Evolutionary conservation across 2,329 filamentous ascomycete genomes (phyloP), one percentile per base, ranked within the genome.

Genomic region (Neofusicoccum cordaticola): DNA sequence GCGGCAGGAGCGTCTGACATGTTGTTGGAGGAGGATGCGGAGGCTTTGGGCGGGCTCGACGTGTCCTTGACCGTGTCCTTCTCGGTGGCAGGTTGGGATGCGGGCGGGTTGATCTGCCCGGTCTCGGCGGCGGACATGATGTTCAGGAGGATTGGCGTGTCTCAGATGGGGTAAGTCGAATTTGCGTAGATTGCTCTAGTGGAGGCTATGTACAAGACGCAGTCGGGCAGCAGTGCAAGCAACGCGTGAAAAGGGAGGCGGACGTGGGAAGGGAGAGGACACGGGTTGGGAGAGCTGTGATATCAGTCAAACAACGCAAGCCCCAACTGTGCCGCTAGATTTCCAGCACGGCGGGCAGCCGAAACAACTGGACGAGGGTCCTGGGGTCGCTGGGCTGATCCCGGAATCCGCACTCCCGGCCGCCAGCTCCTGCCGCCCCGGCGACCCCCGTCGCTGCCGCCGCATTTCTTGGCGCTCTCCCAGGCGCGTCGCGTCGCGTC

Each of bases 401-500:
- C n/a, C 58, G 44, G 47, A 51, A 41, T 4, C 35, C 34, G 35
- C 31, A 1, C 27, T 51, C 58, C 35, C 47, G 39, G 44, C 45
- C 17, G 34, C 45, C 17, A 34, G n/a, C 19, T 45, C 31, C 37
- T 5, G 34, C n/a, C 11, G 13, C 27, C 19, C 22, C 39, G 39
- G 31, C n/a, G n/a, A 12, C 5, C 31, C 9, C 31, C 57, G 39
- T 13, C n/a, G 19, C 41, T 19, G 22, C 7, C 6, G 15, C n/a
- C 35, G 51, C 47, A 13, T 34, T 22, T n/a, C 57, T 50, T 50
- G 57, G 44, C 57, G 42, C 31, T 41, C 7, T 17, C 47, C 63
- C 65, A 45, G 47, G 61, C 45, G 44, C 58, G 11, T 70, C 72
- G 71, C 72, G 71, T 67, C 61, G 64, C 64, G 64, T 65, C 57